These are phyloP conservation scores for Xerocomellus intermedius DNA, from an alignment of 768 basidiomycete genomes.

Conservation along the genomic window DNA sequence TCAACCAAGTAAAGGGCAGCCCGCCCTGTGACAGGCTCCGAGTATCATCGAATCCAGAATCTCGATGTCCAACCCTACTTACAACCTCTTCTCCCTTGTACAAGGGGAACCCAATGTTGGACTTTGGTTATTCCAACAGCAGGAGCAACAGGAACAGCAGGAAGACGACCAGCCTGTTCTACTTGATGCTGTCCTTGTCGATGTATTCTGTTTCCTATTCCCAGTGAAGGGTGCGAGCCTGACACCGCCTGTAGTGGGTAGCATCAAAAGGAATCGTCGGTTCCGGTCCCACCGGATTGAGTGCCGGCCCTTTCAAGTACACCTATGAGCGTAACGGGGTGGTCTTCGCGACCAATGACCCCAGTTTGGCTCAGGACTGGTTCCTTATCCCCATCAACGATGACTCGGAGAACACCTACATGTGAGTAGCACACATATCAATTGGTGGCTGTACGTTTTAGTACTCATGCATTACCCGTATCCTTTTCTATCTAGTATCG, in stretches of 20 bases:
- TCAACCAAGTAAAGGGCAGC: not conserved
- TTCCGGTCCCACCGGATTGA: not conserved
- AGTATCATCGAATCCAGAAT: no score
- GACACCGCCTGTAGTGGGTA: not conserved
- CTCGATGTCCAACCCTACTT: not conserved
- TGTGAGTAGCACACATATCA: not conserved
- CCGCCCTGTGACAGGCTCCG: not conserved
- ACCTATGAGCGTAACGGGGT: not conserved
- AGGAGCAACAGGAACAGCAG: no score
- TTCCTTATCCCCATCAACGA: not conserved
- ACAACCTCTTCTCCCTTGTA: not conserved
- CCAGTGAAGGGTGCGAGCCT: not conserved
- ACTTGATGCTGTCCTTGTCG: not conserved
- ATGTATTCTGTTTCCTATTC: not conserved
- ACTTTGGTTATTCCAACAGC: not conserved
- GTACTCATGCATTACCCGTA: not conserved
- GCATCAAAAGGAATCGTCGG: not conserved
- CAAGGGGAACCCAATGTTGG: not conserved
- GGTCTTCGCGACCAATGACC: not conserved
- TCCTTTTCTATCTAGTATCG: not conserved
- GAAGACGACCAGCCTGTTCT: not conserved
- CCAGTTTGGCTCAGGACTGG: not conserved
- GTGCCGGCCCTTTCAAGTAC: not conserved
- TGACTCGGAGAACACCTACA: not conserved
- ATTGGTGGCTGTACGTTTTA: no score